A percentile compares a stretch with the other conserved stretches of the same genome.
Evolutionary conservation across 768 basidiomycete species (phyloP).

Genomic region (Xerocomellus amylosporus): DNA sequence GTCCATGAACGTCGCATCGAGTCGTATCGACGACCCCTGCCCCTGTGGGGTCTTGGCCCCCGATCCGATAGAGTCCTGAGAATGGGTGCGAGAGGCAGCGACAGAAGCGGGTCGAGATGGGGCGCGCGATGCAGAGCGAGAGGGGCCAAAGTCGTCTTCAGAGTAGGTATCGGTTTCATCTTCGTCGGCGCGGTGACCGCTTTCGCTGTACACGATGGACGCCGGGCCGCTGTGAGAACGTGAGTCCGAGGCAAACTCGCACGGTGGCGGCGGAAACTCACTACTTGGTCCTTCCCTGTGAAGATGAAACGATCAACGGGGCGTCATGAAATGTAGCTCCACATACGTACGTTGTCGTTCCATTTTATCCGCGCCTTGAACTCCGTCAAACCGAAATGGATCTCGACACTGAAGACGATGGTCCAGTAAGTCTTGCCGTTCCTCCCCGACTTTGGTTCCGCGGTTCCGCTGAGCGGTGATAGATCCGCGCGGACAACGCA

Average conservation of each 20-base stretch:
- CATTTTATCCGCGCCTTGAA: constrained; percentile 82
- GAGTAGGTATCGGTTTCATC: constrained; percentile 64
- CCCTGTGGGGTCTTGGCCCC: constrained; percentile 33
- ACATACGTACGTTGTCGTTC: constrained; percentile 63
- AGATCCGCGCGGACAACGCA: constrained; percentile 78
- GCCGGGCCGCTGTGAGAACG: constrained; percentile 63
- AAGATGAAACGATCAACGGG: constrained; percentile 1
- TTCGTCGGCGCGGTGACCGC: constrained; percentile 70
- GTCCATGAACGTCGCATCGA: constrained; percentile 30
- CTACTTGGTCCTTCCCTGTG: constrained; percentile 69
- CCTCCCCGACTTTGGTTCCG: constrained; percentile 60
- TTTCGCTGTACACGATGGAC: constrained; percentile 78
- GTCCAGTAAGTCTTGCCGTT: constrained; percentile 77
- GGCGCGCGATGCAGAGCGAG: constrained; percentile 31
- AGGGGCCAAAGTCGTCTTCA: constrained; percentile 55
- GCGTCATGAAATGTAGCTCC: neutral
- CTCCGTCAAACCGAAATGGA: constrained; percentile 80
- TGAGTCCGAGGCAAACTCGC: neutral
- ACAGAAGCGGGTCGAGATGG: constrained; percentile 46
- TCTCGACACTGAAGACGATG: constrained; percentile 80
- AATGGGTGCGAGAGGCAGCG: constrained; percentile 53
- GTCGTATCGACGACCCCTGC: constrained; percentile 12
- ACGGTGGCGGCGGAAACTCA: constrained; percentile 35
- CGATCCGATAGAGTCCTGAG: constrained; percentile 41
- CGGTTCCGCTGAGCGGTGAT: constrained; percentile 68